Conservation (phyloP, 2,329 filamentous ascomycete genomes). For the Emericellopsis atlantica region DNA sequence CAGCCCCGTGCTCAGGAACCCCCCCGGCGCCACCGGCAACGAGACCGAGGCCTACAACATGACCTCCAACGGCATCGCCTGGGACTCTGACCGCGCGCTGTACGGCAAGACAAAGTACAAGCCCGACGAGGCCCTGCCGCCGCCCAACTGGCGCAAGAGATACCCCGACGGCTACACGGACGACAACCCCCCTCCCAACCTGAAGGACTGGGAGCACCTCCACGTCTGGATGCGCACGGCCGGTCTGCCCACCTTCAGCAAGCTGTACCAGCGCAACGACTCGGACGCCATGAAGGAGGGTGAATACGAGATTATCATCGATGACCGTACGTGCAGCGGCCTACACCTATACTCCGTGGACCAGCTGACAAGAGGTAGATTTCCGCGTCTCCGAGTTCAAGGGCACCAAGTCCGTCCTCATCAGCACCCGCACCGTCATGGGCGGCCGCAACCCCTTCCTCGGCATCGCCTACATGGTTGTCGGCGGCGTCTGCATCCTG, state of each 20-base stretch:
- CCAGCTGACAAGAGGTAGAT: slow-evolving; percentile 33
- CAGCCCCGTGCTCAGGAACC: slow-evolving; percentile 49
- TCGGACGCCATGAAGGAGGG: slow-evolving; percentile 52
- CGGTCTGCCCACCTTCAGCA: slow-evolving; percentile 87
- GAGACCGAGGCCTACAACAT: slow-evolving; percentile 53
- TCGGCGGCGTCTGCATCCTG: slow-evolving; percentile 84
- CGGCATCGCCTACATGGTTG: slow-evolving; percentile 89
- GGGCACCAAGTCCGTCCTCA: slow-evolving; percentile 79
- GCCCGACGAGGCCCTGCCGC: slow-evolving; percentile 56
- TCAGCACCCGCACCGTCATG: slow-evolving; percentile 85
- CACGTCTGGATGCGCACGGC: slow-evolving; percentile 99
- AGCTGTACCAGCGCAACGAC: slow-evolving; percentile 79
- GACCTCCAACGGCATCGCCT: slow-evolving; percentile 69
- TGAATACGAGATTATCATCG: slow-evolving; percentile 64
- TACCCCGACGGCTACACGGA: slow-evolving; percentile 61
- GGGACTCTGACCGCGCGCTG: slow-evolving; percentile 69
- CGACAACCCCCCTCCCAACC: slow-evolving; percentile 52
- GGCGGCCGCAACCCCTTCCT: slow-evolving; percentile 92
- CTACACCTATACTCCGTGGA: neutral
- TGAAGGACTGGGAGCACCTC: slow-evolving; percentile 70
- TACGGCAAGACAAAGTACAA: slow-evolving; percentile 62
- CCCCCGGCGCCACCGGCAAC: slow-evolving; percentile 15
- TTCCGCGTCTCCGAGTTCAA: slow-evolving; percentile 70
- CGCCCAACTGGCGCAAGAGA: slow-evolving; percentile 69
- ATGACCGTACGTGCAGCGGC: slow-evolving; percentile 51